Base-by-base conservation (phyloP, 2,329 filamentous ascomycete genomes). In the Colletotrichum sp. region DNA sequence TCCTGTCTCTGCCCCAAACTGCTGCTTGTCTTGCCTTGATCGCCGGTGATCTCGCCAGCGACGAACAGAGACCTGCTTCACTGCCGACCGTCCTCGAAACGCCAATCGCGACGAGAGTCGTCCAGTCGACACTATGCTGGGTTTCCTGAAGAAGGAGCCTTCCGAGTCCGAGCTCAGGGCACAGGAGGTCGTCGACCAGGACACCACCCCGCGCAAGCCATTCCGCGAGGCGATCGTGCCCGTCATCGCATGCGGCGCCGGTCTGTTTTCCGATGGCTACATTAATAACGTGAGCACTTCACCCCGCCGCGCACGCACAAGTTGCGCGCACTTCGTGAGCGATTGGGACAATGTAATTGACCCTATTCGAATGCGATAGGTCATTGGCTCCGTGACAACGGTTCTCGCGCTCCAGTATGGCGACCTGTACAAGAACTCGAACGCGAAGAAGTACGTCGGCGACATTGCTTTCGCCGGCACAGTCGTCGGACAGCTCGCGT, bases 221-320 rank as follows among this genome's bases (percentile, higher is more conserved):
- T 76, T 76, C 52, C 71, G 71, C 5, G 21, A 69, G 36, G 75
- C 75, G 26, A 75, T 77, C 14, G 26, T 90, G 89, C 95, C 96
- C 16, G 94, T 95, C 1, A 93, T 98, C 79, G 96, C 96, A 58
- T 98, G 95, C 81, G 96, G 96, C 78, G 94, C 96, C 67, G 96
- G 96, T 80, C 89, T 98, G 3, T 98, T 98, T 85, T 96, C 94
- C 28, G 96, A 98, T 83, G 96, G 96, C 18, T 98, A 98, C 83
- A 91, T 98, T 82, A 97, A 98, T 85, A 95, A 95, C 81, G 94
- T 95, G 85, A 79, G 86, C 24, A 36, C 32, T 14, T 18, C 16
- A 4, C 43, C 21, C 26, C 10, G 30, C 3, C 30, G 16, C 13
- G 24, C 24, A 24, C 24, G 3, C 1, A 24, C 1, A 3, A 36